A percentile compares a stretch with the other conserved stretches of the same genome.
Evolutionary conservation across 768 basidiomycete genomes (phyloP).

Genomic region (Favolaschia claudopus): DNA sequence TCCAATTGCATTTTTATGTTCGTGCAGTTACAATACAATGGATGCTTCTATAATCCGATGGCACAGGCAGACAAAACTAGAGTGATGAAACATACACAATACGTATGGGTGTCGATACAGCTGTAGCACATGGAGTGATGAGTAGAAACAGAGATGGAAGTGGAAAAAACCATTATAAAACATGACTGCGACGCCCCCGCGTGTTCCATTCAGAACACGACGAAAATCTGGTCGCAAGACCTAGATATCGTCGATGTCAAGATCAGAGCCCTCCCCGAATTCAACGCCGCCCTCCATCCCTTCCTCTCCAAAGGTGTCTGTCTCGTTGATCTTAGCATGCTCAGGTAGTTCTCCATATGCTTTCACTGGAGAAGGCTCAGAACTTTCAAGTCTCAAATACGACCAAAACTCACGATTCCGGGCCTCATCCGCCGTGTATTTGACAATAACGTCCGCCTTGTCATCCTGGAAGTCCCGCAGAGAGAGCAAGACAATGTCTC

Average conservation of each 20-base stretch:
- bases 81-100: too few species aligned
- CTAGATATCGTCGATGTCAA: slow-evolving; percentile 92
- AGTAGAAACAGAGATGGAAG: slow-evolving; percentile 20
- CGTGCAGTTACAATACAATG: slow-evolving; percentile 13
- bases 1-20: neutral
- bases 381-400: too few species aligned
- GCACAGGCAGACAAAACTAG: slow-evolving; percentile 23
- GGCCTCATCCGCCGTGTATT: slow-evolving; percentile 97
- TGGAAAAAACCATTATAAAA: too few species aligned
- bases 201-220: too few species aligned
- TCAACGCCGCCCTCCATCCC: slow-evolving; percentile 91
- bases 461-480: slow-evolving; percentile 99
- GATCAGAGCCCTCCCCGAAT: slow-evolving; percentile 87
- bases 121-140: slow-evolving; percentile 18
- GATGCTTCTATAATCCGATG: slow-evolving; percentile 25
- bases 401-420: slow-evolving; percentile 63
- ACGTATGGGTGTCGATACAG: slow-evolving; percentile 30
- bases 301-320: slow-evolving; percentile 90
- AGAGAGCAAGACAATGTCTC: slow-evolving; percentile 94
- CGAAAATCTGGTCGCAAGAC: too few species aligned
- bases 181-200: too few species aligned
- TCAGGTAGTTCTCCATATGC: slow-evolving; percentile 98
- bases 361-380: slow-evolving; percentile 79
- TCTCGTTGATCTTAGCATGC: slow-evolving; percentile 97
- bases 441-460: slow-evolving; percentile 99